Percentiles rank a stretch among this genome's conserved stretches.
phyloP scores from a whole-genome alignment of 2,329 filamentous ascomycete genomes.

The Canariomyces notabilis region DNA sequence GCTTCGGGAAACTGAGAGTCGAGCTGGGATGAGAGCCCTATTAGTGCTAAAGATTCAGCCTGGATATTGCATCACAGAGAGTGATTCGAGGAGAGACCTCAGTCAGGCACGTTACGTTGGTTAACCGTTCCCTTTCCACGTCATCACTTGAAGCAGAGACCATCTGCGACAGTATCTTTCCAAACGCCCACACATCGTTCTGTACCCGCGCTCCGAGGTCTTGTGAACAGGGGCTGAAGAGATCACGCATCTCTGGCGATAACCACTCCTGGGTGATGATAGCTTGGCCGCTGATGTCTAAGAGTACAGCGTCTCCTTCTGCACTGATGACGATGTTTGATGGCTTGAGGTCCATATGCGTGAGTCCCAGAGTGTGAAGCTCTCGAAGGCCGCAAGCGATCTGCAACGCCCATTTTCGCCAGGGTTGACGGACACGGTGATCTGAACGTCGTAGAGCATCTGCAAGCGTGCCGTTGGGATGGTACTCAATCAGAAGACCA shows the following conservation, averaged over 20 bases:
- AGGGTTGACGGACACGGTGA: slow-evolving; percentile 9
- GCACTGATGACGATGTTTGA: slow-evolving; percentile 20
- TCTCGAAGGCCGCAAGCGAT: slow-evolving; percentile 15
- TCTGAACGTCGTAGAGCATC: slow-evolving; percentile 13
- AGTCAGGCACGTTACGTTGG: too few species aligned
- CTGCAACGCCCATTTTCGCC: slow-evolving; percentile 22
- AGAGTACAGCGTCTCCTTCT: slow-evolving; percentile 16
- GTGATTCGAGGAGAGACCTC: too few species aligned
- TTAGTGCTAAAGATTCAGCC: too few species aligned
- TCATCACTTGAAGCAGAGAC: too few species aligned
- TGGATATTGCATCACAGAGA: too few species aligned
- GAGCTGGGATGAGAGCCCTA: too few species aligned
- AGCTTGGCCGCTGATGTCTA: slow-evolving; percentile 22
- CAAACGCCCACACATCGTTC: too few species aligned
- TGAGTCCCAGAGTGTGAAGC: slow-evolving; percentile 20
- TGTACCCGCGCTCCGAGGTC: too few species aligned
- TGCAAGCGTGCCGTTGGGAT: slow-evolving; percentile 20
- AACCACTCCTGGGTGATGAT: slow-evolving; percentile 22
- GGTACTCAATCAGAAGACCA: slow-evolving; percentile 22
- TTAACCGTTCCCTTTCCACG: too few species aligned
- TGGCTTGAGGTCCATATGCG: slow-evolving; percentile 26
- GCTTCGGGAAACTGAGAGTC: too few species aligned
- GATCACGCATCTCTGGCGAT: slow-evolving; percentile 24
- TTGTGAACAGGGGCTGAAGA: too few species aligned
- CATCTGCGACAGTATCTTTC: too few species aligned